These are phyloP conservation scores for Penicillium sp. DNA, from an alignment of 2,329 filamentous ascomycete genomes.

Conservation along the genomic window DNA sequence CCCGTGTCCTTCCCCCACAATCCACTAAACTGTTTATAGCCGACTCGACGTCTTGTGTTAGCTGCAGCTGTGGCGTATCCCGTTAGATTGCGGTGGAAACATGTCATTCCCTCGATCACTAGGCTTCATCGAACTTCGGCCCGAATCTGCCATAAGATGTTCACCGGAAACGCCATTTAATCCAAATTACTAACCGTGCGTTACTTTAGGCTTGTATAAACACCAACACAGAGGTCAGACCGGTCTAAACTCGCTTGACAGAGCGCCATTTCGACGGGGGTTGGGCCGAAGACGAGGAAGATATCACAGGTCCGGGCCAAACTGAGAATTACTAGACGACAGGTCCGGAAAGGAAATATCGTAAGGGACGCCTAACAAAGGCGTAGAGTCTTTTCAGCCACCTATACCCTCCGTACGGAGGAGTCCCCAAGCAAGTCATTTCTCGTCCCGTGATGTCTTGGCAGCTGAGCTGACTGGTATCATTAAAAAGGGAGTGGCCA, in stretches of 20 bases:
- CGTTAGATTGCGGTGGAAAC: neutral
- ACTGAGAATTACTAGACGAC: neutral
- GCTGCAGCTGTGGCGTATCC: neutral
- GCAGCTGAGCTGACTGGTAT: neutral
- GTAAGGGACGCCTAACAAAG: neutral
- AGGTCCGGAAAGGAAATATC: neutral
- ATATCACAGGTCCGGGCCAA: constrained; percentile 1
- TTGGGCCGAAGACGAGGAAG: constrained; percentile 1
- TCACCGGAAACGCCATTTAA: neutral
- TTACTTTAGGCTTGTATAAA: neutral
- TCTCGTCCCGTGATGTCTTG: neutral
- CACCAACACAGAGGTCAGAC: neutral
- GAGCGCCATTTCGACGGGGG: neutral
- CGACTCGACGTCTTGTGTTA: neutral
- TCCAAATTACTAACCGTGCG: neutral
- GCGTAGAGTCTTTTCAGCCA: neutral
- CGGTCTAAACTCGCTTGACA: neutral
- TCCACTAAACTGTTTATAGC: constrained; percentile 8
- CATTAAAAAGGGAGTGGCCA: neutral
- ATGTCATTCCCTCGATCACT: neutral
- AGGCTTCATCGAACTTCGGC: neutral
- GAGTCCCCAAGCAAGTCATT: neutral
- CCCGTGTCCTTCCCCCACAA: constrained; percentile 15
- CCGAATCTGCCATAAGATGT: neutral
- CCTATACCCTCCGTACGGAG: neutral